phyloP scores from a whole-genome alignment of 2,329 filamentous ascomycete species.

The Saccharata proteae region DNA sequence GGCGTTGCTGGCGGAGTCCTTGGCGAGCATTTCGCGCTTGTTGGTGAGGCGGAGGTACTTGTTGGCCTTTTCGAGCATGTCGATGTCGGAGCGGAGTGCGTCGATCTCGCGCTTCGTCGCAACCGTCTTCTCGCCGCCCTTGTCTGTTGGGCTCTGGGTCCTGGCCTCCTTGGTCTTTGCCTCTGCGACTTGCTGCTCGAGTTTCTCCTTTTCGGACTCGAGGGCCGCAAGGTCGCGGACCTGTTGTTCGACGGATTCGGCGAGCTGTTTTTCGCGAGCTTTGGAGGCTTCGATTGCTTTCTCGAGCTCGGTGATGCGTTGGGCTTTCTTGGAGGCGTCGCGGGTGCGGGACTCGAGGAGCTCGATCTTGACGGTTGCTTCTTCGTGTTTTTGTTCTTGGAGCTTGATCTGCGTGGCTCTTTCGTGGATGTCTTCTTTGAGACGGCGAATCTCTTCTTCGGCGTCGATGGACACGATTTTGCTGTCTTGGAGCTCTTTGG shows the following conservation, averaged over 20 bases:
- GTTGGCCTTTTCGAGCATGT: constrained; percentile 7
- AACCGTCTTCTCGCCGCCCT: constrained; percentile 8
- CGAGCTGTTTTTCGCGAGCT: constrained; percentile 6
- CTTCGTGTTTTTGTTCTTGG: constrained; percentile 64
- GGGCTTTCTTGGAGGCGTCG: constrained; percentile 65
- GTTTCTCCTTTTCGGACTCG: constrained; percentile 9
- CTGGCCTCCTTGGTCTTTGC: constrained; percentile 7
- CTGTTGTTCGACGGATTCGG: constrained; percentile 5
- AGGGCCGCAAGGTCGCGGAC: constrained; percentile 6
- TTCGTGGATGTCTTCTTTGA: constrained; percentile 71
- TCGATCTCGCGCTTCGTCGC: constrained; percentile 9
- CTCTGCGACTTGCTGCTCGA: constrained; percentile 6
- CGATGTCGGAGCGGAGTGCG: constrained; percentile 6
- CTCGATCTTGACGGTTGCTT: constrained; percentile 83
- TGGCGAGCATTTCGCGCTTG: constrained; percentile 4
- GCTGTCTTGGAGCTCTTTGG: constrained; percentile 68
- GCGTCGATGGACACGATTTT: constrained; percentile 71
- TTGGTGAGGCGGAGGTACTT: constrained; percentile 6
- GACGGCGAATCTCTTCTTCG: constrained; percentile 69
- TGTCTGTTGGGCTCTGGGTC: constrained; percentile 3
- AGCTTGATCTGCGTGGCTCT: constrained; percentile 43
- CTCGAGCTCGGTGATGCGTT: constrained; percentile 9
- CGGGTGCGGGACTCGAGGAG: constrained; percentile 79
- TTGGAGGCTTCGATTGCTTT: constrained; percentile 6
- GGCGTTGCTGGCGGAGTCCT: background rate